A percentile compares a stretch with the other conserved stretches of the same genome.
Conservation (phyloP, 2,329 filamentous ascomycete species). For the Keithomyces neogunnii region DNA sequence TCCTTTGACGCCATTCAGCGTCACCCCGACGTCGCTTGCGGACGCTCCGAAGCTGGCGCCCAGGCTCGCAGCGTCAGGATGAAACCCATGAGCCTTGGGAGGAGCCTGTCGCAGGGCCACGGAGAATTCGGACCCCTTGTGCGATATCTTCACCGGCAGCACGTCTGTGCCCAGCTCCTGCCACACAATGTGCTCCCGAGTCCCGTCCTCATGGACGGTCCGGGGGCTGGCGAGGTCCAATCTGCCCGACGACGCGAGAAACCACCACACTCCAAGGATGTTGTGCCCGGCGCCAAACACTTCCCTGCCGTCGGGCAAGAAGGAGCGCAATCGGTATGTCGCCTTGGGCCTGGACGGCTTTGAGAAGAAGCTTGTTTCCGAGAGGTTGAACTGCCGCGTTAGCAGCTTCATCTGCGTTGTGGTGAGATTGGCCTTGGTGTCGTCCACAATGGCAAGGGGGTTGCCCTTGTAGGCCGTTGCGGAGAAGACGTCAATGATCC, state of each 20-base stretch:
- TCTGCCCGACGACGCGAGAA: slow-evolving; percentile 8
- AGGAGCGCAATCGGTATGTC: slow-evolving; percentile 11
- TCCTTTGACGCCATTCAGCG: not conserved
- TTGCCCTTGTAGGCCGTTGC: slow-evolving; percentile 12
- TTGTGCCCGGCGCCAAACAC: slow-evolving; percentile 15
- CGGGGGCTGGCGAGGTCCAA: slow-evolving; percentile 6
- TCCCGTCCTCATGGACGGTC: not conserved
- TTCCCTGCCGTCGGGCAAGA: slow-evolving; percentile 13
- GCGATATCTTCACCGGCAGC: slow-evolving; percentile 6
- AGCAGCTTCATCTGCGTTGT: slow-evolving; percentile 14
- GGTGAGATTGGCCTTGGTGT: slow-evolving; percentile 7
- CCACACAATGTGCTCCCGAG: slow-evolving; percentile 6
- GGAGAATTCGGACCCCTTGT: not conserved
- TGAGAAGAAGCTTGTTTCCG: slow-evolving; percentile 14
- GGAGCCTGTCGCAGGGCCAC: slow-evolving; percentile 10
- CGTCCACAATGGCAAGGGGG: slow-evolving; percentile 13
- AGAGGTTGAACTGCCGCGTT: slow-evolving; percentile 15
- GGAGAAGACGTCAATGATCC: slow-evolving; percentile 14
- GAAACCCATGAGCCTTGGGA: slow-evolving; percentile 6
- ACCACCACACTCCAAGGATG: slow-evolving; percentile 16
- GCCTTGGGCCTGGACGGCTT: not conserved
- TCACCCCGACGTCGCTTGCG: slow-evolving; percentile 7
- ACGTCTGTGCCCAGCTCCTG: slow-evolving; percentile 9
- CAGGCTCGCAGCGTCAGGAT: slow-evolving; percentile 6
- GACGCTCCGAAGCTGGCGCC: slow-evolving; percentile 6